These are phyloP conservation scores for Aspergillus brasiliensis DNA, from an alignment of 2,329 filamentous ascomycete species.

Conservation along the genomic window DNA sequence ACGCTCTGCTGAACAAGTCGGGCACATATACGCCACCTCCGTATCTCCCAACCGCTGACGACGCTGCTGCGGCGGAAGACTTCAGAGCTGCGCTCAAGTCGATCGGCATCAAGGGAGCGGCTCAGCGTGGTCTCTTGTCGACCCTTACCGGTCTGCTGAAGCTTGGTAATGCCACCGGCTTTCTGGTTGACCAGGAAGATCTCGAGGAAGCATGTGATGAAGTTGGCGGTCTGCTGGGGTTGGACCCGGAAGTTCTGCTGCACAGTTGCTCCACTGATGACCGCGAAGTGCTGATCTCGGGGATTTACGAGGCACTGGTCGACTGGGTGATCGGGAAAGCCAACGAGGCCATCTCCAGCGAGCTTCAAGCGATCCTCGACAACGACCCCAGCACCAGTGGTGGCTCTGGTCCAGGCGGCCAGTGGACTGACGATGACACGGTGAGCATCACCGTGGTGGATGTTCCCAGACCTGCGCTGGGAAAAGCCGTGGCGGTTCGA, in stretches of 20 bases:
- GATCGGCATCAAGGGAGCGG: conserved; percentile 88
- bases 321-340: conserved; percentile 92
- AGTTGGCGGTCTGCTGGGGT: conserved; percentile 78
- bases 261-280: conserved; percentile 82
- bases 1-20: conserved; percentile 77
- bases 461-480: conserved; percentile 75
- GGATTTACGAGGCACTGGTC: conserved; percentile 89
- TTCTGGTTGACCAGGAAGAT: conserved; percentile 78
- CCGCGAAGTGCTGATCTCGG: conserved; percentile 76
- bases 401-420: conserved; percentile 57
- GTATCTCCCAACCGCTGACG: conserved; percentile 89
- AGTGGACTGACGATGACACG: conserved; percentile 72
- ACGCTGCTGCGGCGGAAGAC: conserved; percentile 89
- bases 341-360: conserved; percentile 77
- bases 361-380: conserved; percentile 67
- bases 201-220: conserved; percentile 89
- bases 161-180: conserved; percentile 85
- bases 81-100: conserved; percentile 83
- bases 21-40: conserved; percentile 82
- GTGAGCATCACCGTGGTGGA: conserved; percentile 89
- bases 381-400: conserved; percentile 69
- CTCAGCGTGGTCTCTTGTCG: conserved; percentile 80
- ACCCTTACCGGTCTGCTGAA: conserved; percentile 84
- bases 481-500: conserved; percentile 85
- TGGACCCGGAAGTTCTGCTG: conserved; percentile 81